A percentile compares a stretch with the other conserved stretches of the same genome.
Conservation (phyloP, 805 yeast genomes). For the Middelhovenomyces tepae region DNA sequence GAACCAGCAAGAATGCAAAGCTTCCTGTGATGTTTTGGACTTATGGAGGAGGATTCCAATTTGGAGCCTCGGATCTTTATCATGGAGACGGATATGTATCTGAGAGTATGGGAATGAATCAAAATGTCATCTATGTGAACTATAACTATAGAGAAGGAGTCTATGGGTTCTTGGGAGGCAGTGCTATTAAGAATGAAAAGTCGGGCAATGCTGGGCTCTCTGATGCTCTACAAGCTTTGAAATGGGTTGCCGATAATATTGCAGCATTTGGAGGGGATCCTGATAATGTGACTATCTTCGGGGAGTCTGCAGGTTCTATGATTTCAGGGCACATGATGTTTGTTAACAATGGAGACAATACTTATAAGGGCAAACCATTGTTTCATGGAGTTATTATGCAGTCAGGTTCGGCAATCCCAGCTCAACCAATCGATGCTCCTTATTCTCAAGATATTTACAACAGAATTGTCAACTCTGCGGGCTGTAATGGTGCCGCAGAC, state of each 20-base stretch:
- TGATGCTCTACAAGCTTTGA: conserved; percentile 40
- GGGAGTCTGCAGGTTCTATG: conserved; percentile 39
- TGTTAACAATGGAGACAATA: background rate
- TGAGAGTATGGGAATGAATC: conserved; percentile 12
- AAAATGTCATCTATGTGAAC: conserved; percentile 29
- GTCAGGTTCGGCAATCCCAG: conserved; percentile 5
- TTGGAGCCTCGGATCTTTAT: conserved; percentile 25
- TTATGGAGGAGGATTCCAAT: conserved; percentile 31
- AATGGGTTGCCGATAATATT: conserved; percentile 39
- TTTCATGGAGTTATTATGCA: conserved; percentile 6
- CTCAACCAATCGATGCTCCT: background rate
- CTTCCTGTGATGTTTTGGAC: conserved; percentile 27
- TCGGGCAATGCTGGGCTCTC: conserved; percentile 37
- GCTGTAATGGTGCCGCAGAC: background rate
- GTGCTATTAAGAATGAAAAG: conserved; percentile 28
- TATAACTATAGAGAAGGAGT: conserved; percentile 33
- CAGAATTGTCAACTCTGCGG: conserved; percentile 2
- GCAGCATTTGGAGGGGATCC: conserved; percentile 40
- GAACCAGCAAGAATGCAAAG: conserved; percentile 5
- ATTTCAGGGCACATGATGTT: background rate
- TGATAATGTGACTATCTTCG: conserved; percentile 34
- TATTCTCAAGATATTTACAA: background rate
- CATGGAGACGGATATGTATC: conserved; percentile 22
- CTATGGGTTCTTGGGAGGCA: conserved; percentile 33
- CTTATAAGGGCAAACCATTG: conserved; percentile 1